Base-by-base conservation (phyloP, 2,329 filamentous ascomycete species). In the Capronia epimyces region DNA sequence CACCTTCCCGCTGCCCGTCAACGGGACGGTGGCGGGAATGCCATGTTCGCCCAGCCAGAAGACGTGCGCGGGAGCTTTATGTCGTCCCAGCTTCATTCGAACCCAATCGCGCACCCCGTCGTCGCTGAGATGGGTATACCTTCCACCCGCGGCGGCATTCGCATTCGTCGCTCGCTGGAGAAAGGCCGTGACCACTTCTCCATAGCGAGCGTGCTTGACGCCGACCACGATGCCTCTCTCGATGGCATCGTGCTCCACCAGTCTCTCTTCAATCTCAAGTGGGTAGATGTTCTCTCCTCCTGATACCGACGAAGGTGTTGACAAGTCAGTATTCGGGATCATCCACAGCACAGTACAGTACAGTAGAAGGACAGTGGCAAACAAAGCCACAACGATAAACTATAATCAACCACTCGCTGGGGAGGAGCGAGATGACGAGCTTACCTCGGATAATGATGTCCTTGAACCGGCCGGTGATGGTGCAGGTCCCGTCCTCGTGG, bases 271-370 rank as follows among this genome's bases (percentile, higher is more conserved):
- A 53, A 88, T 87, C 64, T 89, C 84, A 18, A 87, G 75, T 1
- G 85, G 85, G 63, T 87, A 86, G 44, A 79, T 77, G 67, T 88
- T 88, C 67, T 87, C 84, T 42, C 84, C 84, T 48, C 84, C 81
- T 77, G 20, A n/a, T n/a, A n/a, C n/a, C n/a, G n/a, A n/a, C n/a
- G n/a, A n/a, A n/a, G n/a, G n/a, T n/a, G n/a, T n/a, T n/a, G n/a
- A n/a, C n/a, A n/a, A n/a, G n/a, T n/a, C n/a, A n/a, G n/a, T n/a
- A n/a, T n/a, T n/a, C n/a, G n/a, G n/a, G n/a, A n/a, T n/a, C n/a
- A n/a, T n/a, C n/a, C n/a, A n/a, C n/a, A n/a, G n/a, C n/a, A n/a
- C n/a, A n/a, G n/a, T n/a, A n/a, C n/a, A n/a, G n/a, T n/a, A n/a
- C n/a, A n/a, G n/a, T n/a, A n/a, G n/a, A n/a, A n/a, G n/a, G n/a